A percentile compares a stretch with the other conserved stretches of the same genome.
These are phyloP conservation scores for Venturia asperata DNA, from an alignment of 2,329 filamentous ascomycete genomes.

Conservation along the genomic window DNA sequence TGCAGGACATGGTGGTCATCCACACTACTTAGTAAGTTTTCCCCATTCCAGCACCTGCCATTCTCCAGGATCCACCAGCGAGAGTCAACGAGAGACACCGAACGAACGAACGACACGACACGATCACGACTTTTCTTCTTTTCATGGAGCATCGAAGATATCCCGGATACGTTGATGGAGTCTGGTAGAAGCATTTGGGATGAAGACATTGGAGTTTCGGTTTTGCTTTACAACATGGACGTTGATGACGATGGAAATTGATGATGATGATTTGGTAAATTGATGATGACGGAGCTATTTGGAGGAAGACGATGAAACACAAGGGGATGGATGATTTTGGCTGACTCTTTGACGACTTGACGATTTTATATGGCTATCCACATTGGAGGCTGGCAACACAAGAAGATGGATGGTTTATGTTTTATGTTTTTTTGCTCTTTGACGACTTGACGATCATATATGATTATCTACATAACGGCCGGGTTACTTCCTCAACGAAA, in stretches of 20 bases:
- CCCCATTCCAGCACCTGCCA: background rate
- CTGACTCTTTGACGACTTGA: background rate
- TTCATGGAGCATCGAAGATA: background rate
- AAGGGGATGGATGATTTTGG: too few species aligned
- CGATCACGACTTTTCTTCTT: background rate
- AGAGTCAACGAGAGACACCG: background rate
- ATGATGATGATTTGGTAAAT: background rate
- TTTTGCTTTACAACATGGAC: background rate
- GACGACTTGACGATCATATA: background rate
- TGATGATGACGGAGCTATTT: background rate
- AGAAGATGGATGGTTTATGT: too few species aligned
- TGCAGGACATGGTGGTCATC: background rate
- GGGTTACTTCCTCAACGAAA: background rate
- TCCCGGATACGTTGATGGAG: background rate
- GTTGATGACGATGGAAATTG: constrained; percentile 10
- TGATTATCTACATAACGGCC: background rate
- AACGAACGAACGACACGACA: background rate
- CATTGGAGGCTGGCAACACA: background rate
- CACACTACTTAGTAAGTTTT: background rate
- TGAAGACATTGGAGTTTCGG: background rate
- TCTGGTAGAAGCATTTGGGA: background rate
- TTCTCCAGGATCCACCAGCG: background rate
- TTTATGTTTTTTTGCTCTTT: too few species aligned
- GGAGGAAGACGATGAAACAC: background rate
- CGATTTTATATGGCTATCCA: background rate